Evolutionary conservation across 192 early-diverging fungal genomes (phyloP), one percentile per base, ranked within the genome.

Genomic region (Backusella australiensis): DNA sequence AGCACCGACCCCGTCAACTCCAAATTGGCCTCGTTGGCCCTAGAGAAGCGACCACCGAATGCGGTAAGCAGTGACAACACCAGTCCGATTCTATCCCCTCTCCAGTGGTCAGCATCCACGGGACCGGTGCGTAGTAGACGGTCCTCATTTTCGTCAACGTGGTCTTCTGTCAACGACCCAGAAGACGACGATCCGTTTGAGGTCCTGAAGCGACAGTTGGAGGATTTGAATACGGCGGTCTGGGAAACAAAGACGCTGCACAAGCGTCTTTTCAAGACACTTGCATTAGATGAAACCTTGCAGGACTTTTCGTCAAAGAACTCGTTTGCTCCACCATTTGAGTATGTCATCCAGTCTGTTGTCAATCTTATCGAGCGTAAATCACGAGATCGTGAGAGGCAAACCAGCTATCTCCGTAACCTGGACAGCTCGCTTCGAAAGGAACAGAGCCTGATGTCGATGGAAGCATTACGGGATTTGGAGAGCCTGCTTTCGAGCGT

Each of bases 161-260:
- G 82, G 82, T 79, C 78, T 6, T 77, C 78, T 4, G 42, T 80
- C 36, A 71, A 71, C 42, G 82, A 83, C 34, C 69, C 35, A 34
- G 82, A 83, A 21, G 80, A 81, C n/a, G 53, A 75, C 36, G 82
- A 83, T 23, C 82, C 78, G 8, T 83, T 83, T 67, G 82, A 83
- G 49, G 74, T 56, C 1, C 69, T 83, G 38, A 83, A 77, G 46
- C 66, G 78, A 32, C 82, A 83, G 26, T 39, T 83, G 38, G 82
- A 83, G 32, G 82, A 83, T 9, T 67, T 83, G n/a, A 83, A 83
- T 68, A 71, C 78, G 1, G 78, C 74, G 0, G 82, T 80, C 7
- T 83, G 82, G 82, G 82, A 83, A 66, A 80, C 82, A 19, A 83
- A 83, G 44, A 83, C 82, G 8, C 69, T 83, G 8, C 82, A 83